Evolutionary conservation across 306 rosid species (phyloP).

Genomic region (Begonia peltatifolia): DNA sequence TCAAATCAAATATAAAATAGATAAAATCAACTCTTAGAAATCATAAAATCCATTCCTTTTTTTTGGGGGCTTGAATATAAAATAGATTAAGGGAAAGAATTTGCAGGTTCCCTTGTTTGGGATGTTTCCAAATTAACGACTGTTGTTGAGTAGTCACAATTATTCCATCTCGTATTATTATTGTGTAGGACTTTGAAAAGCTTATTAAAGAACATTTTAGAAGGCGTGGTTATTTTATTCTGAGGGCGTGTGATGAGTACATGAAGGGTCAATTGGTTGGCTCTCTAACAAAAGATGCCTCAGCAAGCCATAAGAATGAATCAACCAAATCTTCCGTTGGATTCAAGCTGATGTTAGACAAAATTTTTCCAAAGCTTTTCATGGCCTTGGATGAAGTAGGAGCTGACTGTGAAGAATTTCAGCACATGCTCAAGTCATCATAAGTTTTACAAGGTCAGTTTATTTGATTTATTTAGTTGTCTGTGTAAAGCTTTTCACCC

Average conservation of each 20-base stretch:
- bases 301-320: conserved; percentile 37
- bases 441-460: conserved; percentile 17
- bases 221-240: conserved; percentile 77
- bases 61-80: too few species aligned
- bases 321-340: conserved; percentile 61
- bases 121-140: too few species aligned
- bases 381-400: conserved; percentile 48
- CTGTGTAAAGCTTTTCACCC: too few species aligned
- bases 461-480: neutral
- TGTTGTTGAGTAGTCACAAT: too few species aligned
- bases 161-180: too few species aligned
- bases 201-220: conserved; percentile 70
- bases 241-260: conserved; percentile 88
- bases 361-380: conserved; percentile 75
- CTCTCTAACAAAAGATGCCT: conserved; percentile 56
- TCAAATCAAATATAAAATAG: too few species aligned
- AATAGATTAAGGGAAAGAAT: too few species aligned
- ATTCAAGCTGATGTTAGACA: conserved; percentile 86
- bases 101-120: too few species aligned
- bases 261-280: conserved; percentile 88
- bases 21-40: too few species aligned
- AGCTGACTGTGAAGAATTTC: conserved; percentile 74
- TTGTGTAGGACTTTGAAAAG: conserved; percentile 63
- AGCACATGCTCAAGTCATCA: conserved; percentile 55
- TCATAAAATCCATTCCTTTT: too few species aligned